Base-by-base conservation (phyloP, 2,329 filamentous ascomycete species). In the Claviceps pazoutovae region DNA sequence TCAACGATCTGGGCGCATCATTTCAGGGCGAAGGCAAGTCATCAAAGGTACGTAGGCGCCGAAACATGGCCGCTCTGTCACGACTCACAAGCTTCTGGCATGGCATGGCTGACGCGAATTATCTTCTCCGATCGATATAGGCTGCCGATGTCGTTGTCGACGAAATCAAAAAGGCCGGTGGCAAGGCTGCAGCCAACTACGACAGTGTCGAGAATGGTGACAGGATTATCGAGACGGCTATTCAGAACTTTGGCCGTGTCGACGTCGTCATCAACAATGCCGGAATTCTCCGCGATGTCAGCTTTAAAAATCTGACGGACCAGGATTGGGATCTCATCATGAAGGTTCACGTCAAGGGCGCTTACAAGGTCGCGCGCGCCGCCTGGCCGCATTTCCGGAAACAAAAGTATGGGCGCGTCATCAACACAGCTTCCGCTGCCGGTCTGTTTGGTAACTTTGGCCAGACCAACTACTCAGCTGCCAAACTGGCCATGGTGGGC, bases 261-360 rank as follows among this genome's bases (percentile, higher is more conserved):
- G 91, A 98, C 68, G 75, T 98, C 57, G 83, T 98, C 62, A 84
- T 98, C 72, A 98, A 98, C 79, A 98, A 97, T 66, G 93, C 93
- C 55, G 91, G 93, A 64, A 97, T 97, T 65, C 78, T 95, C 55
- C 85, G 91, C 55, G 90, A 97, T 72, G 70, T 97, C 65, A 91
- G 87, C 78, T 97, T 98, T 76, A 95, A 95, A 80, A 97, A 97
- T 73, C 94, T 97, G 80, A 93, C 85, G 69, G 93, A 98, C 68
- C 72, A 85, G 65, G 93, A 98, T 69, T 98, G 93, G 93, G 91
- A 98, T 66, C 73, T 96, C 60, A 86, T 96, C 66, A 87, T 91
- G 71, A 84, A 82, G 67, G 91, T 97, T 53, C 91, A 98, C 71
- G 83, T 96, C 62, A 86, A 82, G 65, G 93, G 93, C 61, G 84